Evolutionary conservation across 306 rosid species (phyloP).

Genomic region (Argentina anserina): DNA sequence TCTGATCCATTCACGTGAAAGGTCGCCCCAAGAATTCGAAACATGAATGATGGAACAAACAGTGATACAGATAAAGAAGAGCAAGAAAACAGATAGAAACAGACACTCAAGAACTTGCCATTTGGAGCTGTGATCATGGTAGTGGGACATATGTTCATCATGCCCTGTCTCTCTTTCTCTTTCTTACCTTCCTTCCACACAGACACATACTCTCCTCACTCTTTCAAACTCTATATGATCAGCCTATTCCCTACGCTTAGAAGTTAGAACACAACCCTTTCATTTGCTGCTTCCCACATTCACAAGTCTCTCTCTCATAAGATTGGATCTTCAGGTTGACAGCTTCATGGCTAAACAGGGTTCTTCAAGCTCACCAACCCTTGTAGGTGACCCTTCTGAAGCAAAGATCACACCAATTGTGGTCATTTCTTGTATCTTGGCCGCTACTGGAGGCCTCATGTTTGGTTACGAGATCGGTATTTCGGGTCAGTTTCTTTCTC

Average conservation of each 20-base stretch:
- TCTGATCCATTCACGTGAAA: background rate
- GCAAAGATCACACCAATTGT: constrained; percentile 24
- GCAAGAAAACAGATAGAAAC: background rate
- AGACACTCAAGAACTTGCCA: background rate
- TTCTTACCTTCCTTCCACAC: background rate
- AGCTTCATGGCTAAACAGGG: constrained; percentile 1
- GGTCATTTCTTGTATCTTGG: constrained; percentile 16
- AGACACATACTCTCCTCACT: background rate
- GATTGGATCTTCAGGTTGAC: background rate
- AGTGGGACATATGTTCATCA: constrained; percentile 8
- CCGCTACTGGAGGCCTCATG: constrained; percentile 26
- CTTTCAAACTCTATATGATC: background rate
- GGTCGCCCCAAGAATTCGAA: background rate
- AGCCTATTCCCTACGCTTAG: background rate
- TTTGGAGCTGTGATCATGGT: background rate
- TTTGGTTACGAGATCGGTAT: constrained; percentile 25
- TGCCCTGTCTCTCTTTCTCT: background rate
- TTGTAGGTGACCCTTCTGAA: background rate
- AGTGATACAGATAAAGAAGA: background rate
- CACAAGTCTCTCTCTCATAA: background rate
- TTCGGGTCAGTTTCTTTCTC: constrained; percentile 10
- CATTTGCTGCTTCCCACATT: background rate
- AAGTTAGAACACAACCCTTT: background rate
- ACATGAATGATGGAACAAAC: background rate
- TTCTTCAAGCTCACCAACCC: background rate